Conservation (phyloP, 768 basidiomycete species). For the Lepiota venenata region DNA sequence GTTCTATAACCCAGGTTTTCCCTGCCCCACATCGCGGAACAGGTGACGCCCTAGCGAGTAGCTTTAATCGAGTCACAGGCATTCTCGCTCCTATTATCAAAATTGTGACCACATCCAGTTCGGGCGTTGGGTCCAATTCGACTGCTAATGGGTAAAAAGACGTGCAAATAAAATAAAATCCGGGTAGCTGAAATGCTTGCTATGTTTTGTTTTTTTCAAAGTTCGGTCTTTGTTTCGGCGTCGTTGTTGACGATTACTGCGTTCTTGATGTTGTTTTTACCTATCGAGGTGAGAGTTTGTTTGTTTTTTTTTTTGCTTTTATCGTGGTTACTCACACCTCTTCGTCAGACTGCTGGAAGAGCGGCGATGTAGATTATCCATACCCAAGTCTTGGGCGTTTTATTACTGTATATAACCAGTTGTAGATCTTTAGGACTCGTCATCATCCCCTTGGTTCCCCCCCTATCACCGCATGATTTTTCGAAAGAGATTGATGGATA, state of each 20-base stretch:
- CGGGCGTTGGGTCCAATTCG: conserved; percentile 25
- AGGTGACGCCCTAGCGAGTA: conserved; percentile 44
- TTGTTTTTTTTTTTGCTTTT: too few relatives aligned
- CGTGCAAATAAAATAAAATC: background rate
- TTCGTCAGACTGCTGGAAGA: conserved; percentile 27
- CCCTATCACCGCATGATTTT: too few relatives aligned
- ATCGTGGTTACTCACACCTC: too few relatives aligned
- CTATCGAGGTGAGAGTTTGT: conserved; percentile 37
- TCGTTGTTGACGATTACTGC: conserved; percentile 41
- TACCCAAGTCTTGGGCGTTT: too few relatives aligned
- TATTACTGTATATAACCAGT: too few relatives aligned
- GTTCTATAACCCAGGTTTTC: conserved; percentile 31
- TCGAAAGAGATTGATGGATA: too few relatives aligned
- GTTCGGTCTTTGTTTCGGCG: conserved; percentile 46
- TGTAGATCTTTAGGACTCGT: too few relatives aligned
- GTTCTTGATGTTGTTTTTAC: conserved; percentile 38
- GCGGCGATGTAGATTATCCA: conserved; percentile 24
- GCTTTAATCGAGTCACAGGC: conserved; percentile 47
- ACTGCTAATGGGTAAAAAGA: conserved; percentile 32
- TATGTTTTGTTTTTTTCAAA: conserved; percentile 10
- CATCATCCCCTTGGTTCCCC: too few relatives aligned
- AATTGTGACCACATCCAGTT: conserved; percentile 35
- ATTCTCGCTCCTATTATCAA: conserved; percentile 48
- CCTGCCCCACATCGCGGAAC: conserved; percentile 55
- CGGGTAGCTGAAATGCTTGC: background rate